Evolutionary conservation across 108 stramenopile genomes (phyloP).

Genomic region (Bacterosira constricta): DNA sequence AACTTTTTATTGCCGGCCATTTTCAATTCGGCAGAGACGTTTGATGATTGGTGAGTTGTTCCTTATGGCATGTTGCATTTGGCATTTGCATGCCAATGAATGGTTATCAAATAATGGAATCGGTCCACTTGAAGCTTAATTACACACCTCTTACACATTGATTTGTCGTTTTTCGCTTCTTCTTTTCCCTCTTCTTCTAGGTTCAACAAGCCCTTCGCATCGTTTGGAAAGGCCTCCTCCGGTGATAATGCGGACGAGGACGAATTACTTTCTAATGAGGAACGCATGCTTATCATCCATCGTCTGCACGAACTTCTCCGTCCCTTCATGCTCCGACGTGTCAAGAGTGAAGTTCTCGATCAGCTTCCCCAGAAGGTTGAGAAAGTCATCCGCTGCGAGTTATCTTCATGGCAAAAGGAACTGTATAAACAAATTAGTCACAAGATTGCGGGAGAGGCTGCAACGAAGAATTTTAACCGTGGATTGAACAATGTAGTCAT

Average conservation of each 20-base stretch:
- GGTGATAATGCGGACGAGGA: slow-evolving; percentile 48
- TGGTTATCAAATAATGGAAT: too few relatives aligned
- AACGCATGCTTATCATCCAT: slow-evolving; percentile 91
- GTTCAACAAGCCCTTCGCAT: slow-evolving; percentile 92
- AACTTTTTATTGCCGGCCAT: slow-evolving; percentile 92
- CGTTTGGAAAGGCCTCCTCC: slow-evolving; percentile 56
- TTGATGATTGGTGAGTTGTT: slow-evolving; percentile 65
- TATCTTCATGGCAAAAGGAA: slow-evolving; percentile 87
- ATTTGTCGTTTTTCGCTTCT: too few relatives aligned
- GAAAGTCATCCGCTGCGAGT: slow-evolving; percentile 82
- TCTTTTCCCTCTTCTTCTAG: slow-evolving; percentile 66
- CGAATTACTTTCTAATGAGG: slow-evolving; percentile 77
- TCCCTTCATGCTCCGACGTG: slow-evolving; percentile 92
- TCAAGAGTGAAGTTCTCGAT: slow-evolving; percentile 88
- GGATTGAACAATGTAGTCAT: slow-evolving; percentile 91
- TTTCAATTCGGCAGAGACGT: slow-evolving; percentile 88
- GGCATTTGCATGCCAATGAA: too few relatives aligned
- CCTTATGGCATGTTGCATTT: too few relatives aligned
- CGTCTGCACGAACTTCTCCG: slow-evolving; percentile 90
- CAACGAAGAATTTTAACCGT: slow-evolving; percentile 51
- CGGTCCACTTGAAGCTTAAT: too few relatives aligned
- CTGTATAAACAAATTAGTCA: slow-evolving; percentile 84
- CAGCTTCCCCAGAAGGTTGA: slow-evolving; percentile 93
- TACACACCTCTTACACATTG: not conserved
- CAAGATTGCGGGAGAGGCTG: slow-evolving; percentile 71